Conservation (phyloP, 352 stramenopile species). For the Phytophthora citricola region DNA sequence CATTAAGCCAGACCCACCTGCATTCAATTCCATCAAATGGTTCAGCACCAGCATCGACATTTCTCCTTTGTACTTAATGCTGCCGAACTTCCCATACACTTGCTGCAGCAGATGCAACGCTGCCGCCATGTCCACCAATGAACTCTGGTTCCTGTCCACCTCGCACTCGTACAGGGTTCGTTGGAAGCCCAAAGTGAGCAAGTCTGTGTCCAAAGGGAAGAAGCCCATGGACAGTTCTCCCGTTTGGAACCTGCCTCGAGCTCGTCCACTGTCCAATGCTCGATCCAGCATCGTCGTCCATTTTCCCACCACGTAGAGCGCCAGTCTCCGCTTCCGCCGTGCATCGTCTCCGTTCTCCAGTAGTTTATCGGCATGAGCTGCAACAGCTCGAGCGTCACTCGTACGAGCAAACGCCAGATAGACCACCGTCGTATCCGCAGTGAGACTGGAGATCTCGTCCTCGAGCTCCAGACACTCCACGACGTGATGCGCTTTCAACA, state of each 20-base stretch:
- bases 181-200: conserved; percentile 66
- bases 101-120: conserved; percentile 65
- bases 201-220: conserved; percentile 63
- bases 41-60: conserved; percentile 73
- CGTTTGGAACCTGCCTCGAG: conserved; percentile 50
- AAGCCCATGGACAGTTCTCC: conserved; percentile 57
- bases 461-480: conserved; percentile 66
- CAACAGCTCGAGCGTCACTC: conserved; percentile 55
- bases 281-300: conserved; percentile 65
- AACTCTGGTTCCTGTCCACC: conserved; percentile 52
- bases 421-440: conserved; percentile 42
- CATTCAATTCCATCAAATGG: conserved; percentile 64
- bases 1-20: conserved; percentile 20
- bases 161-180: conserved; percentile 62
- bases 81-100: conserved; percentile 58
- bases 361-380: conserved; percentile 47
- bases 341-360: conserved; percentile 34
- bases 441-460: conserved; percentile 49
- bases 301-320: conserved; percentile 50
- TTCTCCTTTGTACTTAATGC: conserved; percentile 87
- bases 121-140: conserved; percentile 53
- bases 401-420: conserved; percentile 56
- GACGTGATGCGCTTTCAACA: conserved; percentile 44
- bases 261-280: conserved; percentile 40
- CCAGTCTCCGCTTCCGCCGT: conserved; percentile 27